Evolutionary conservation across 768 basidiomycete species (phyloP).

Genomic region (Lactifluus rugatus): DNA sequence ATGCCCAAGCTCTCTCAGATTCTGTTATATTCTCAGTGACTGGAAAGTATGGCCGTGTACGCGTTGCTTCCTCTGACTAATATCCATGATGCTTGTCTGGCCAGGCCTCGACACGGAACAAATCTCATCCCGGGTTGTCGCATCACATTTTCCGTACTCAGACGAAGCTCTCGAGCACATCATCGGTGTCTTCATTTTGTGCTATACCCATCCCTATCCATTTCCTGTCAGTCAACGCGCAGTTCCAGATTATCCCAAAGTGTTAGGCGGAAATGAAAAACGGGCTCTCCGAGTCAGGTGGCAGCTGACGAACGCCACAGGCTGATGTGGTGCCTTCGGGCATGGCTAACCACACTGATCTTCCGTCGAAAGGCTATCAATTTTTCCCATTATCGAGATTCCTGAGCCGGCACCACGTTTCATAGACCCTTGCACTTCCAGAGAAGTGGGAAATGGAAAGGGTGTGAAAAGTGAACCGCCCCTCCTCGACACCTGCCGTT

Average conservation of each 20-base stretch:
- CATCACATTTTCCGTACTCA: neutral
- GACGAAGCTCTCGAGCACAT: neutral
- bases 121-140: neutral
- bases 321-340: constrained; percentile 9
- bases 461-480: neutral
- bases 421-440: neutral
- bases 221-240: neutral
- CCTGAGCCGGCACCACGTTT: neutral
- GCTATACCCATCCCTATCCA: neutral
- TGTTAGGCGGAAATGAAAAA: constrained; percentile 7
- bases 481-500: neutral
- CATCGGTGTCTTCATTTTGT: constrained; percentile 7
- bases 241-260: constrained; percentile 4
- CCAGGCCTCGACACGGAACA: neutral
- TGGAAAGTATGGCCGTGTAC: constrained; percentile 1
- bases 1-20: neutral
- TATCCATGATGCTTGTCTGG: neutral
- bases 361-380: neutral
- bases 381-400: neutral
- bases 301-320: constrained; percentile 17
- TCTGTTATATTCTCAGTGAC: neutral
- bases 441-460: neutral
- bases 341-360: neutral
- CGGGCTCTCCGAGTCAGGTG: neutral
- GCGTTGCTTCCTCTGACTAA: constrained; percentile 11